phyloP scores from a whole-genome alignment of 805 yeast genomes.

The Schwanniomyces occidentalis region DNA sequence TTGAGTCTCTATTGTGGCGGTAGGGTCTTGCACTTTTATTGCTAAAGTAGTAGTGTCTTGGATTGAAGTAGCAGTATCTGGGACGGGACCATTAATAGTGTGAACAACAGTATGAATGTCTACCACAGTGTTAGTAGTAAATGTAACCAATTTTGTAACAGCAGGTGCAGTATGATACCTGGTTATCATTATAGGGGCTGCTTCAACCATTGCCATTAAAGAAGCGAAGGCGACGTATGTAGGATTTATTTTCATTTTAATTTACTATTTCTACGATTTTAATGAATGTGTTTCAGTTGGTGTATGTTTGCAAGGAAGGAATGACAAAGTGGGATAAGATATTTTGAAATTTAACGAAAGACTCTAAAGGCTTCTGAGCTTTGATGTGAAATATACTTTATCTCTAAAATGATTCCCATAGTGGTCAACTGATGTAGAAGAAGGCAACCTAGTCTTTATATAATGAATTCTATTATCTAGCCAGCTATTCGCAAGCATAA shows the following conservation, averaged over 20 bases:
- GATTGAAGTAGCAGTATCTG: conserved; percentile 11
- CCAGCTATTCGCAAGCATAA: no score
- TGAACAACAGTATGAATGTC: conserved; percentile 13
- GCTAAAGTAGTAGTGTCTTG: conserved; percentile 6
- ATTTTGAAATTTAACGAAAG: no score
- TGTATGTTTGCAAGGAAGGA: no score
- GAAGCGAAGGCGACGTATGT: conserved; percentile 1
- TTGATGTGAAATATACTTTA: no score
- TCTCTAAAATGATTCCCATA: no score
- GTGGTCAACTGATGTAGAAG: no score
- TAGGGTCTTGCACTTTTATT: conserved; percentile 3
- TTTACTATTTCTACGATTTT: background rate
- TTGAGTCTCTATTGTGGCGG: conserved; percentile 9
- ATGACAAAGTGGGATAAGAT: no score
- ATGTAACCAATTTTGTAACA: conserved; percentile 23
- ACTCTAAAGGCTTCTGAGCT: no score
- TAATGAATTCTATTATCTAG: no score
- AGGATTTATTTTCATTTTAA: conserved; percentile 5
- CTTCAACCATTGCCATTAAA: conserved; percentile 10
- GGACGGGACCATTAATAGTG: conserved; percentile 21
- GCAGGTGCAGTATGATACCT: conserved; percentile 28
- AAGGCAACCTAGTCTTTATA: no score
- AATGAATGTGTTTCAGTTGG: background rate
- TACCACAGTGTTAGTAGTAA: conserved; percentile 16
- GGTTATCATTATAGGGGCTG: conserved; percentile 26